Conservation (phyloP, 192 early-diverging fungal species). For the Pilaira anomala region DNA sequence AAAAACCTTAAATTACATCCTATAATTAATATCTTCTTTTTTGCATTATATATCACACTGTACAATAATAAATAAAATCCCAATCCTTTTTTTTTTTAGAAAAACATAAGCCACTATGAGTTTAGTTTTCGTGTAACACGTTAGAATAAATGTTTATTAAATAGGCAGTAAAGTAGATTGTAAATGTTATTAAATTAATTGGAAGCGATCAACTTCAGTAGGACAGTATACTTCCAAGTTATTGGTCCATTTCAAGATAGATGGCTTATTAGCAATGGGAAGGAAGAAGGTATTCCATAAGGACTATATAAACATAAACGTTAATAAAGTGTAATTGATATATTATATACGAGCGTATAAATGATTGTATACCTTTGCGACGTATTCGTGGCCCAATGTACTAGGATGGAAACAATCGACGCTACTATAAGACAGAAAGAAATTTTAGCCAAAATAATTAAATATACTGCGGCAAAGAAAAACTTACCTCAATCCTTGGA, state of each 20-base stretch:
- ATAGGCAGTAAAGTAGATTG: too few species aligned
- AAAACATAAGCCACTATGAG: too few species aligned
- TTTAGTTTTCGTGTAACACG: too few species aligned
- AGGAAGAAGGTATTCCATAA: conserved; percentile 27
- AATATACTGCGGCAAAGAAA: neutral
- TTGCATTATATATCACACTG: too few species aligned
- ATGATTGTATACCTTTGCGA: conserved; percentile 13
- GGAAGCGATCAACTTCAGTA: neutral
- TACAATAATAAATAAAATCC: too few species aligned
- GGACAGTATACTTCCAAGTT: conserved; percentile 9
- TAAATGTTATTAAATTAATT: neutral
- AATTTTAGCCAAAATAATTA: neutral
- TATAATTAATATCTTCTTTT: neutral
- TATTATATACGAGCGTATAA: neutral
- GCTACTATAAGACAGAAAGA: conserved; percentile 8
- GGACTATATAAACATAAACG: neutral
- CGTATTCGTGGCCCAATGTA: conserved; percentile 17
- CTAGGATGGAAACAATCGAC: conserved; percentile 27
- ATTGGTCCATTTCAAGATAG: neutral
- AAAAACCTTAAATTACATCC: neutral
- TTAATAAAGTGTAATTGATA: neutral
- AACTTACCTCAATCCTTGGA: conserved; percentile 13
- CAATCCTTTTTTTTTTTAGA: too few species aligned
- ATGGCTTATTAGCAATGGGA: conserved; percentile 1
- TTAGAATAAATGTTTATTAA: too few species aligned